phyloP scores from a whole-genome alignment of 2,329 filamentous ascomycete genomes.

The Botrytis cinerea region DNA sequence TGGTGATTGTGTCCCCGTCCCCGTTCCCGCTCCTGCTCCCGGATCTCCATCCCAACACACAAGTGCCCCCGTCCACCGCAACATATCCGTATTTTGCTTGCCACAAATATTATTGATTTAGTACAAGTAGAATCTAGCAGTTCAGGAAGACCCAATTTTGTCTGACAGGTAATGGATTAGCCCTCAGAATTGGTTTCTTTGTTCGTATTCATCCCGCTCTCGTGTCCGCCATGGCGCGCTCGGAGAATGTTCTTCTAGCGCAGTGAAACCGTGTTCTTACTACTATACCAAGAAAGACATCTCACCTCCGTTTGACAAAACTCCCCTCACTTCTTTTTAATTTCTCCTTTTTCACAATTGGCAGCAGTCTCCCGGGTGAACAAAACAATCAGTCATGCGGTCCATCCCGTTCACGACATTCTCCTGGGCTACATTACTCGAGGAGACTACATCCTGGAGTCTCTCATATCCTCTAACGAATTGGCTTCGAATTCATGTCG shows the following conservation, averaged over 20 bases:
- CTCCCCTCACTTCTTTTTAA: neutral
- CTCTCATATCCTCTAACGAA: too few species aligned
- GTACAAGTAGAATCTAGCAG: too few species aligned
- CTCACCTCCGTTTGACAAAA: neutral
- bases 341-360: neutral
- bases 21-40: too few species aligned
- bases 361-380: neutral
- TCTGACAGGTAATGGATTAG: neutral
- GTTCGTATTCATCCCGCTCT: neutral
- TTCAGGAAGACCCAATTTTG: neutral
- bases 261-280: neutral
- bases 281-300: neutral
- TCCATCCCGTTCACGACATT: rapidly evolving
- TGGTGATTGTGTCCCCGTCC: too few species aligned
- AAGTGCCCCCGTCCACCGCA: neutral
- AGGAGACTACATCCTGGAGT: neutral
- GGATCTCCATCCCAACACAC: neutral
- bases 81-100: neutral
- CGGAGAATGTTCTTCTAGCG: neutral
- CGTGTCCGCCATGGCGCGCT: neutral
- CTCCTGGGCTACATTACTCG: neutral
- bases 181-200: neutral
- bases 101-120: too few species aligned
- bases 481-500: too few species aligned
- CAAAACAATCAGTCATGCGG: neutral